Percentiles rank a stretch among this genome's conserved stretches.
Conservation (phyloP, 495 filamentous ascomycete genomes). For the Cairneyella variabilis region DNA sequence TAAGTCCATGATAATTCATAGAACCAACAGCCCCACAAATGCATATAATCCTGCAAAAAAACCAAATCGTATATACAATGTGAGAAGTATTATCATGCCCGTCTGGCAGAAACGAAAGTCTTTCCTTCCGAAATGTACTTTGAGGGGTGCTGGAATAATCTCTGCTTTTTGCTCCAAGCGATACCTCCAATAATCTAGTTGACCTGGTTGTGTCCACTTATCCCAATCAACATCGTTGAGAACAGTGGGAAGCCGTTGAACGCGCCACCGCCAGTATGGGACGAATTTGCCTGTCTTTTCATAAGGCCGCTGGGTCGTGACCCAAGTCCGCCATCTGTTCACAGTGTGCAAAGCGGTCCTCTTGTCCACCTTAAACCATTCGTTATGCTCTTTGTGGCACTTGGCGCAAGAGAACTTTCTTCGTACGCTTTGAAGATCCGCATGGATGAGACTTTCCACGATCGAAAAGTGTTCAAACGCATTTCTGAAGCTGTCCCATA, state of each 20-base stretch:
- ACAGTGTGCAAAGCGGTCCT: not conserved
- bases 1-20: too few relatives aligned
- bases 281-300: not conserved
- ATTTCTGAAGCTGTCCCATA: not conserved
- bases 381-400: not conserved
- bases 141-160: not conserved
- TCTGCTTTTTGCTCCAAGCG: not conserved
- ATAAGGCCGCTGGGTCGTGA: not conserved
- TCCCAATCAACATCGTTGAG: constrained; percentile 4
- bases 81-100: too few relatives aligned
- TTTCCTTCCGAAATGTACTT: not conserved
- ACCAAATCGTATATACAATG: too few relatives aligned
- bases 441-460: not conserved
- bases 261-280: constrained; percentile 6
- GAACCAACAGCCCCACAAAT: too few relatives aligned
- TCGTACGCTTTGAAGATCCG: not conserved
- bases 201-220: not conserved
- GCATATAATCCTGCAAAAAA: too few relatives aligned
- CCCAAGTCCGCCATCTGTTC: not conserved
- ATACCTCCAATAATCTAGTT: not conserved
- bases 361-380: not conserved
- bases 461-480: constrained; percentile 1
- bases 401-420: constrained; percentile 1
- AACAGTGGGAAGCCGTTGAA: not conserved
- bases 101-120: too few relatives aligned